Base-by-base conservation (phyloP, 2,329 filamentous ascomycete species). In the Cercospora sojina region DNA sequence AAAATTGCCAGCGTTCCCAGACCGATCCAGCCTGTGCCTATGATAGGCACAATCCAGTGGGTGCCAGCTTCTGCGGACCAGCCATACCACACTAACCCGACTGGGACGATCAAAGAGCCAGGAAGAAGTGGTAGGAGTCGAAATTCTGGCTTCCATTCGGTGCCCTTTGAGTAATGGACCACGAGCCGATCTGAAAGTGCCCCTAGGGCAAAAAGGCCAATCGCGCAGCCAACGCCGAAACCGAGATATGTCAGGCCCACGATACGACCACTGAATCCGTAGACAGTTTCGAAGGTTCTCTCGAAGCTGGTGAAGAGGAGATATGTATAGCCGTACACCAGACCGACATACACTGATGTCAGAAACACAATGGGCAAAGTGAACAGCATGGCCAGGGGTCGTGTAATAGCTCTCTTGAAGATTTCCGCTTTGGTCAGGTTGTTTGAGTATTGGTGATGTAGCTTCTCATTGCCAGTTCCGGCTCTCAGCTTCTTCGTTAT, bases 331-430 rank as follows among this genome's bases (percentile, higher is more conserved):
- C 80, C 82, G 67, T 84, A 84, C 51, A 81, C 77, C 51, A 84
- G 69, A 1, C 81, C 79, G 59, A 80, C 78, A 72, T 83, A 84
- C 2, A 81, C 66, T 1, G 79, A 78, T 70, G 84, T 80, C 41
- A 81, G 74, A 60, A 83, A 78, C 3, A 85, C 80, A 53, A 86
- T 85, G 0, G 87, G 82, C 16, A 84, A 68, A 8, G 67, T 32
- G 18, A 71, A 49, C 27, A 73, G 61, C 64, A 74, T 83, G 73
- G 85, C 86, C 23, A 84, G 85, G 0, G 86, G 86, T 2, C 89
- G 79, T 7, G 81, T 73, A 62, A 85, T 79, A 38, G 79, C 77
- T 13, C 76, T 77, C 8, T 74, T 64, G 67, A 84, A 80, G 56
- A 80, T 72, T 16, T 81, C 75, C 25, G 70, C 74, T 5, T 77